These are phyloP conservation scores for Candida pseudoviswanathii DNA, from an alignment of 1,139 yeast genomes.

Conservation along the genomic window DNA sequence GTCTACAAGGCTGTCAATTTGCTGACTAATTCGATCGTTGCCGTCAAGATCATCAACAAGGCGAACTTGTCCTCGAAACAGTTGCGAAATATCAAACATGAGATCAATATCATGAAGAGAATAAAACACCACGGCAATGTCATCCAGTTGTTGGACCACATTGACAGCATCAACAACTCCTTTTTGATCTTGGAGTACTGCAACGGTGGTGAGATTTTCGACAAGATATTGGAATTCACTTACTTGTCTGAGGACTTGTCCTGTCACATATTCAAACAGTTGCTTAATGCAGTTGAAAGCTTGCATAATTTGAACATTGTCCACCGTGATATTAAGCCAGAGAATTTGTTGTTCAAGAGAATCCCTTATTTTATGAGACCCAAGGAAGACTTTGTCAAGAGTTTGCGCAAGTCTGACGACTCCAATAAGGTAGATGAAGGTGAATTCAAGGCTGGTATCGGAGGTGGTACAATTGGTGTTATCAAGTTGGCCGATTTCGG, in stretches of 20 bases:
- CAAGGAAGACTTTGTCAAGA: conserved; percentile 39
- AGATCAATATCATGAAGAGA: conserved; percentile 80
- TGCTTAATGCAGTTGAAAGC: conserved; percentile 79
- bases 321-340: conserved; percentile 95
- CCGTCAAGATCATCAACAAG: conserved; percentile 84
- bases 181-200: conserved; percentile 84
- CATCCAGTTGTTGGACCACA: conserved; percentile 69
- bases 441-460: conserved; percentile 68
- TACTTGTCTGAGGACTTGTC: conserved; percentile 86
- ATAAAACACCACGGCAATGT: conserved; percentile 67
- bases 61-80: conserved; percentile 51
- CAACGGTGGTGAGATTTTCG: conserved; percentile 93
- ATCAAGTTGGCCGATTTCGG: conserved; percentile 95
- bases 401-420: conserved; percentile 74
- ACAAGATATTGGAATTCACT: conserved; percentile 87
- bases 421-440: conserved; percentile 85
- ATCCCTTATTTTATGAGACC: conserved; percentile 49
- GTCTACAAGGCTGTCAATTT: conserved; percentile 74
- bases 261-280: conserved; percentile 81
- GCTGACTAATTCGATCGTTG: conserved; percentile 44
- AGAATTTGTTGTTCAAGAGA: conserved; percentile 70
- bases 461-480: conserved; percentile 87
- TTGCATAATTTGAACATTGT: conserved; percentile 87
- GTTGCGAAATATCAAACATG: conserved; percentile 70
- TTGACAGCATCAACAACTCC: conserved; percentile 57